Base-by-base conservation (phyloP, 495 filamentous ascomycete species). In the Penicillium silybi region DNA sequence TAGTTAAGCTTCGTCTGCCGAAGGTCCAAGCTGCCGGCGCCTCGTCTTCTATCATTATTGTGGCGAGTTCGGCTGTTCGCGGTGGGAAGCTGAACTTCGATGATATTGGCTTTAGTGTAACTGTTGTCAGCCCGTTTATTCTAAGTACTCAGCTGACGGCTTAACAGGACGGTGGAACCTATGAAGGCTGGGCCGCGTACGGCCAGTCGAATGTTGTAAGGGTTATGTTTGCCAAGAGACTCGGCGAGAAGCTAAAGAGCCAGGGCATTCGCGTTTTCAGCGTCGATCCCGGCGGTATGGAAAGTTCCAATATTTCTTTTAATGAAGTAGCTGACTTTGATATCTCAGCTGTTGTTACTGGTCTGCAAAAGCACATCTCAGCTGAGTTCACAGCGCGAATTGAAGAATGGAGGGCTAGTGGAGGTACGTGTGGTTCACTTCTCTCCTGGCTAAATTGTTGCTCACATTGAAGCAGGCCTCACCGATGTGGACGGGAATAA, bases 271-370 rank as follows among this genome's bases (percentile, higher is more conserved):
- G 59, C 17, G 52, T 53, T 6, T 62, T 48, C 17, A 62, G 59
- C 23, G 42, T 62, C 38, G 59, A 62, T 32, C 59, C 56, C 25
- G 59, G 59, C 22, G 52, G 59, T 62, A 54, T 37, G 48, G 40
- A 8, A 29, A 13, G 11, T 15, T 32, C 11, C 9, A 32, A 13
- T 32, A 10, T 3, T 32, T 13, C 1, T 32, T 13, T 13, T 11
- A 13, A 32, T 11, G 13, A 13, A 32, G 9, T 13, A 32, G 29
- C 38, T 46, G 23, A 57, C 26, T 27, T 18, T 6, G 1, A 32
- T 13, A 10, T 13, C 29, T 3, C 19, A 62, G 59, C 59, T 13
- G 59, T 62, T 38, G 8, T 6, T 0, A 23, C 59, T 13, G 56
- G 56, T 6, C 43, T 62, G 19, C 59, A 59, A 25, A 47, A 50